A percentile compares a stretch with the other conserved stretches of the same genome.
Evolutionary conservation across 352 stramenopile genomes (phyloP).

Genomic region (Phytophthora podocarpi): DNA sequence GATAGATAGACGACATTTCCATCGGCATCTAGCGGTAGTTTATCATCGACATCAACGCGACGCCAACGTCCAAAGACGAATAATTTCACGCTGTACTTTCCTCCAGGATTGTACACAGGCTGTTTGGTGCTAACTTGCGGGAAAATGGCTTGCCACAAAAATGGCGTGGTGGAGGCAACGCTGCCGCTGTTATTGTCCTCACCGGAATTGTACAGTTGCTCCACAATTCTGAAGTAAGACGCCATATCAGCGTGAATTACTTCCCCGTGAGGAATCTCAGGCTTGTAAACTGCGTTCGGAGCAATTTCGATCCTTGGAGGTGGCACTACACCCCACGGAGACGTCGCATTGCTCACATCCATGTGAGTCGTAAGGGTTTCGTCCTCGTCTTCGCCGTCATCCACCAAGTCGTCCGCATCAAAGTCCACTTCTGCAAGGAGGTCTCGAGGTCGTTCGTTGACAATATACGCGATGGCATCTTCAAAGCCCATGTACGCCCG

Average conservation of each 20-base stretch:
- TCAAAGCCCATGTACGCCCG: conserved; percentile 73
- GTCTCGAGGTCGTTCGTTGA: conserved; percentile 66
- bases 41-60: conserved; percentile 74
- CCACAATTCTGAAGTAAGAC: conserved; percentile 72
- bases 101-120: conserved; percentile 70
- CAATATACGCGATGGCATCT: conserved; percentile 70
- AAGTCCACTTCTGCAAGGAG: conserved; percentile 62
- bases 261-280: conserved; percentile 62
- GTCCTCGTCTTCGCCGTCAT: conserved; percentile 75
- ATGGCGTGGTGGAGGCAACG: conserved; percentile 22
- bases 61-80: conserved; percentile 79
- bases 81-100: conserved; percentile 77
- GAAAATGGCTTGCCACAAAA: conserved; percentile 79
- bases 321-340: conserved; percentile 58
- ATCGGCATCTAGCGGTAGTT: conserved; percentile 55
- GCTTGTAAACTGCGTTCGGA: conserved; percentile 59
- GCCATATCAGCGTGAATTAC: conserved; percentile 69
- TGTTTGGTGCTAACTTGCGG: conserved; percentile 55
- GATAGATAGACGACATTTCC: conserved; percentile 58
- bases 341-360: conserved; percentile 40
- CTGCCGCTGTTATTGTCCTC: background rate
- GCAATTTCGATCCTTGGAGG: conserved; percentile 59
- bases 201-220: conserved; percentile 50
- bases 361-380: conserved; percentile 22
- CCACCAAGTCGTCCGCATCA: conserved; percentile 66